Evolutionary conservation across 768 basidiomycete genomes (phyloP).

Genomic region (Collybia sp.): DNA sequence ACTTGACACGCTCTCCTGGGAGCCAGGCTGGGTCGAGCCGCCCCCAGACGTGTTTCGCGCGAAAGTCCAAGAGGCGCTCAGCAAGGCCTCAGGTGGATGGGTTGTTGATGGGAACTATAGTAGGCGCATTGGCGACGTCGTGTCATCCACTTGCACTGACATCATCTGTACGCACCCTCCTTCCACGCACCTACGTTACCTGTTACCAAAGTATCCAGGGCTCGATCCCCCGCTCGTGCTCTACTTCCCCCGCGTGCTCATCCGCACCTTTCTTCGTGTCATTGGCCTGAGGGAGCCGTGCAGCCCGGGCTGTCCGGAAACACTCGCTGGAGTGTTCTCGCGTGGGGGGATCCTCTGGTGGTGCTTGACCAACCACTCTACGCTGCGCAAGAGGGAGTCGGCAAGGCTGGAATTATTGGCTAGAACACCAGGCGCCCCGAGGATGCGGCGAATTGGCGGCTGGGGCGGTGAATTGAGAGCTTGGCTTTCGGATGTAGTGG

Average conservation of each 20-base stretch:
- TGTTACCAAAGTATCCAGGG: slow-evolving; percentile 34
- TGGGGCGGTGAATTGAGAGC: slow-evolving; percentile 36
- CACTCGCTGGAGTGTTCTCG: slow-evolving; percentile 32
- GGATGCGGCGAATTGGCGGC: slow-evolving; percentile 48
- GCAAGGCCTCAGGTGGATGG: slow-evolving; percentile 36
- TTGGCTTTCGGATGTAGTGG: slow-evolving; percentile 35
- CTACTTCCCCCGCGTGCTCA: slow-evolving; percentile 56
- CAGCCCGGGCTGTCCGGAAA: slow-evolving; percentile 45
- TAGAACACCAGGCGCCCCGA: slow-evolving; percentile 9
- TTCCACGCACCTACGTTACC: background rate
- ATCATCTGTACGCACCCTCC: slow-evolving; percentile 40
- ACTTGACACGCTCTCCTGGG: slow-evolving; percentile 44
- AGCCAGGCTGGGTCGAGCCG: slow-evolving; percentile 39
- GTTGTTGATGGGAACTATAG: slow-evolving; percentile 48
- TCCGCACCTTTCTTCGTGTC: slow-evolving; percentile 48
- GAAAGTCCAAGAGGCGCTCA: slow-evolving; percentile 22
- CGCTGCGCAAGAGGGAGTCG: slow-evolving; percentile 26
- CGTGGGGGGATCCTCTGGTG: slow-evolving; percentile 50
- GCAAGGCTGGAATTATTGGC: slow-evolving; percentile 19
- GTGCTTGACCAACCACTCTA: slow-evolving; percentile 38
- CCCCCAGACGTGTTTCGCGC: slow-evolving; percentile 23
- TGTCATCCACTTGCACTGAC: slow-evolving; percentile 40
- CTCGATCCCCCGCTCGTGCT: slow-evolving; percentile 58
- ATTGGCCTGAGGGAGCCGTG: slow-evolving; percentile 30
- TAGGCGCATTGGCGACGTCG: slow-evolving; percentile 20